These are phyloP conservation scores for Euphorbia schlechtendalii DNA, from an alignment of 441 rosid species.

Conservation along the genomic window DNA sequence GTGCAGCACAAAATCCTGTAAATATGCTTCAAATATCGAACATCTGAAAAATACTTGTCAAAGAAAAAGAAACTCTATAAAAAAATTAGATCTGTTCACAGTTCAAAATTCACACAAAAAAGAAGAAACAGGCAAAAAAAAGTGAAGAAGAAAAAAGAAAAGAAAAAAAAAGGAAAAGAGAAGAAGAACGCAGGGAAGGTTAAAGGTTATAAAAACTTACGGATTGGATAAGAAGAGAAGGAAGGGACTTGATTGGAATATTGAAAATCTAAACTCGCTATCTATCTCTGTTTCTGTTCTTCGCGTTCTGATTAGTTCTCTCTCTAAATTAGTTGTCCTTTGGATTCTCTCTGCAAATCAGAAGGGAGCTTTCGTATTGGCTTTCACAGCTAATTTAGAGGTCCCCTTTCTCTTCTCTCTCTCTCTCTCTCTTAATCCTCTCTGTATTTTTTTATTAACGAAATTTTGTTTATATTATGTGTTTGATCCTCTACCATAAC, in stretches of 20 bases:
- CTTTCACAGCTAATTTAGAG: slow-evolving; percentile 34
- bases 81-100: slow-evolving; percentile 40
- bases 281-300: slow-evolving; percentile 27
- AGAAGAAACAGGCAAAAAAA: background rate
- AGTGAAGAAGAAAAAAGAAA: background rate
- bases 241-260: slow-evolving; percentile 25
- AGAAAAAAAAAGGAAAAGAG: background rate
- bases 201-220: slow-evolving; percentile 34
- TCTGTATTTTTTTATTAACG: no score
- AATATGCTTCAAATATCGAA: background rate
- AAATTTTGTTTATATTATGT: background rate
- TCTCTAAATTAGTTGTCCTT: slow-evolving; percentile 29
- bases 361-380: slow-evolving; percentile 36
- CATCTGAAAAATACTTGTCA: background rate
- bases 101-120: background rate
- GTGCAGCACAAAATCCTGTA: background rate
- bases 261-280: slow-evolving; percentile 13
- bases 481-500: background rate
- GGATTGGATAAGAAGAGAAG: slow-evolving; percentile 38
- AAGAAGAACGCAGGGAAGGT: slow-evolving; percentile 19
- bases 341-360: slow-evolving; percentile 76
- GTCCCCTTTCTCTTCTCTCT: slow-evolving; percentile 11
- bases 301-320: slow-evolving; percentile 32
- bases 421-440: background rate
- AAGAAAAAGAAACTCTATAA: slow-evolving; percentile 6